phyloP scores from a whole-genome alignment of 805 yeast species.

The Yarrowia divulgata region DNA sequence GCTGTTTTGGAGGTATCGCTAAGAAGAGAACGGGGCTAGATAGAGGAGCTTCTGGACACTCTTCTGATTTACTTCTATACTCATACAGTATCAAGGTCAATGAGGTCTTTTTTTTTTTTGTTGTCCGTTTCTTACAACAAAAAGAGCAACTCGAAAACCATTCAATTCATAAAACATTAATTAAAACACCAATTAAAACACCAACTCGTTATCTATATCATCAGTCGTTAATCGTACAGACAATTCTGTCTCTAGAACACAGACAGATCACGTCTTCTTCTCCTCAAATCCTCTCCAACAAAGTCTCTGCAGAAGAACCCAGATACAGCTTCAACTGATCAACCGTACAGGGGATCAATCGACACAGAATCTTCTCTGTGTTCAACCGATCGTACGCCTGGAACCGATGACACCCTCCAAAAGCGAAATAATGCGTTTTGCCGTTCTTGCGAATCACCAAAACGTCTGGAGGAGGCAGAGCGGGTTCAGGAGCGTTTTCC shows the following conservation, averaged over 20 bases:
- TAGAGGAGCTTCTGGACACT: too few relatives aligned
- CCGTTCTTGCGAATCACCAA: conserved; percentile 71
- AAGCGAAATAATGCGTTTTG: conserved; percentile 68
- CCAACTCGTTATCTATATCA: too few relatives aligned
- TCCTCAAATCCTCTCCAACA: conserved; percentile 18
- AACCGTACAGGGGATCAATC: conserved; percentile 76
- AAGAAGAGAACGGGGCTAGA: too few relatives aligned
- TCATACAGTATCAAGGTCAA: too few relatives aligned
- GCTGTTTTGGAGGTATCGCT: not conserved
- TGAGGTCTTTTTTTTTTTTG: too few relatives aligned
- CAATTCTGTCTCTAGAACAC: too few relatives aligned
- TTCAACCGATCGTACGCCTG: conserved; percentile 77
- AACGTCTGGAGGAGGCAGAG: conserved; percentile 84
- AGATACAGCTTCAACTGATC: conserved; percentile 70
- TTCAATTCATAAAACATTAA: too few relatives aligned
- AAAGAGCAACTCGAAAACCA: too few relatives aligned
- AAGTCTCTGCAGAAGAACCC: conserved; percentile 57
- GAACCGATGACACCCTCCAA: conserved; percentile 90
- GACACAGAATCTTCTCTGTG: conserved; percentile 65
- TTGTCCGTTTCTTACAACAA: too few relatives aligned
- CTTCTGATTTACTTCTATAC: too few relatives aligned
- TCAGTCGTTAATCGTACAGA: too few relatives aligned
- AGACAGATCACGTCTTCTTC: not conserved
- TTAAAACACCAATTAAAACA: too few relatives aligned
- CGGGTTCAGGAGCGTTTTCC: conserved; percentile 44